Percentiles rank a stretch among this genome's conserved stretches.
Evolutionary conservation across 2,329 filamentous ascomycete genomes (phyloP).

Genomic region (Rhynchosporium graminicola): DNA sequence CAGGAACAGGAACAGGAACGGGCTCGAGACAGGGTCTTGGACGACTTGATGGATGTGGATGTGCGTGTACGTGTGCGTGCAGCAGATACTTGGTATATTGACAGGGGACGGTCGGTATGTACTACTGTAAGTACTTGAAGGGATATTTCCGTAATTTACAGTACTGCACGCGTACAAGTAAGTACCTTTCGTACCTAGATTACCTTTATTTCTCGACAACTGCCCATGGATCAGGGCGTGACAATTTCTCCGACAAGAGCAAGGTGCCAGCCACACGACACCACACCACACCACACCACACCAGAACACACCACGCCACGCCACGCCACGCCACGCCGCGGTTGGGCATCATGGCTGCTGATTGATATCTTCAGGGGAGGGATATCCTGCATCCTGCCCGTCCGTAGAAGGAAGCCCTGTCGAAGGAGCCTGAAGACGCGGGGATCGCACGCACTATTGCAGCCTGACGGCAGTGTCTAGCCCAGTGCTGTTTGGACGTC

Average conservation of each 20-base stretch:
- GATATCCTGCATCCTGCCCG: background rate
- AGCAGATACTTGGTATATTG: too few relatives aligned
- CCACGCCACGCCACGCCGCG: background rate
- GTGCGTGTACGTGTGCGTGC: too few relatives aligned
- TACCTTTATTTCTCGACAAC: conserved; percentile 19
- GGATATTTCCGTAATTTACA: too few relatives aligned
- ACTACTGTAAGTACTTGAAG: too few relatives aligned
- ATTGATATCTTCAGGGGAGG: background rate
- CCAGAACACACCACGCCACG: too few relatives aligned
- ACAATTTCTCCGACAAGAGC: conserved; percentile 5
- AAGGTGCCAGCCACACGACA: background rate
- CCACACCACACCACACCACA: too few relatives aligned
- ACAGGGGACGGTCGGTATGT: too few relatives aligned
- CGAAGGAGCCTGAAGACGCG: background rate
- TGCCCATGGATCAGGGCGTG: conserved; percentile 29
- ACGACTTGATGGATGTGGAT: too few relatives aligned
- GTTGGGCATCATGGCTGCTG: conserved; percentile 12
- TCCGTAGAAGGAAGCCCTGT: conserved; percentile 13
- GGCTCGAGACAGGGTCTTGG: background rate
- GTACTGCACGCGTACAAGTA: too few relatives aligned
- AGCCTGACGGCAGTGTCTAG: background rate
- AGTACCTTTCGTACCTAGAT: too few relatives aligned
- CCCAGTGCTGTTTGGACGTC: background rate
- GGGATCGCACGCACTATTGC: background rate
- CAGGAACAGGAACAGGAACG: too few relatives aligned